Evolutionary conservation across 352 stramenopile species (phyloP).

Genomic region (Aphanomyces euteiches): DNA sequence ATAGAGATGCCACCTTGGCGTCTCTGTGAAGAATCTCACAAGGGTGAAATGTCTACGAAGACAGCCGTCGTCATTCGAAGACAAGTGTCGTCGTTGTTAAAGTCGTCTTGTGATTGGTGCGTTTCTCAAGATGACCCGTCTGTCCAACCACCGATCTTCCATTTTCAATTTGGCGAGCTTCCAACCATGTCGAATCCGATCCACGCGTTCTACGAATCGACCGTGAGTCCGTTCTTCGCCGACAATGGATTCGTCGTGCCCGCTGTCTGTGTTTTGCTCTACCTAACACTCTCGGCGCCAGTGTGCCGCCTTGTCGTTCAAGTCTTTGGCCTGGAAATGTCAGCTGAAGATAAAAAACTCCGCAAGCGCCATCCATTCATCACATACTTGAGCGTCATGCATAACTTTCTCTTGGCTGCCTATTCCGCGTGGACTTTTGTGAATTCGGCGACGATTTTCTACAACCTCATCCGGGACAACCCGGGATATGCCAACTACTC

Average conservation of each 20-base stretch:
- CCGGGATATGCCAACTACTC: slow-evolving; percentile 3
- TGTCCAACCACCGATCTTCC: background rate
- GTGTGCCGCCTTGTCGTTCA: slow-evolving; percentile 21
- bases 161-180: background rate
- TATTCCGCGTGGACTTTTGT: slow-evolving; percentile 27
- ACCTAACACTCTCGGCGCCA: slow-evolving; percentile 21
- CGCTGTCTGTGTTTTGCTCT: slow-evolving; percentile 2
- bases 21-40: too few relatives aligned
- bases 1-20: too few relatives aligned
- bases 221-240: slow-evolving; percentile 25
- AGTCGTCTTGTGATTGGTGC: too few relatives aligned
- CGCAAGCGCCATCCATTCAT: slow-evolving; percentile 17
- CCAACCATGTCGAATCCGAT: background rate
- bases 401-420: slow-evolving; percentile 23
- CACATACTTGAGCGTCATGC: slow-evolving; percentile 15
- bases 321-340: slow-evolving; percentile 22
- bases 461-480: background rate
- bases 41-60: too few relatives aligned
- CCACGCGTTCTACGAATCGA: slow-evolving; percentile 16
- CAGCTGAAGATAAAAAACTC: slow-evolving; percentile 16
- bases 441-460: slow-evolving; percentile 28
- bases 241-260: slow-evolving; percentile 14
- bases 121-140: too few relatives aligned
- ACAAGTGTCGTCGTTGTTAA: too few relatives aligned
- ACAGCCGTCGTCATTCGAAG: too few relatives aligned